Base-by-base conservation (phyloP, 1,139 yeast species). In the Wickerhamomyces sp. region DNA sequence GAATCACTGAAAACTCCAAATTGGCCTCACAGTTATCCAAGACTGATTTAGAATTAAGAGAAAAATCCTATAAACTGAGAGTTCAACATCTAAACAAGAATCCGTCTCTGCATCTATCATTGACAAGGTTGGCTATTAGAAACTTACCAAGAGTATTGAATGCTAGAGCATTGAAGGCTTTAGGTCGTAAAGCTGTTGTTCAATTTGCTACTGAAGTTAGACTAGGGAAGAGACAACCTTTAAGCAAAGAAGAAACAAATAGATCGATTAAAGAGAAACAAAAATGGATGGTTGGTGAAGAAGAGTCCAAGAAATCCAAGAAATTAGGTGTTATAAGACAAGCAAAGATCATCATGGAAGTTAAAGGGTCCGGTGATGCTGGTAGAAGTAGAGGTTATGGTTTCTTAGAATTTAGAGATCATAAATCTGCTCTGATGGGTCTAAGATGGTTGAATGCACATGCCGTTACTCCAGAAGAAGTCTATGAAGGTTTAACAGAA, bases 311-410 rank as follows among this genome's bases (percentile, higher is more conserved):
- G 57, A 84, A 79, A 54, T 80, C 85, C 50, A 84, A 84, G 61
- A 81, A 84, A 52, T 79, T 80, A 45, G 99, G 99, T 69, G 90
- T 93, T 39, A 95, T 93, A 7, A 84, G 81, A 62, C 99, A 93
- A 66, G 87, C 97, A 31, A 93, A 93, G 69, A 84, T 93, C 52
- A 86, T 93, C 50, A 85, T 81, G 75, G 99, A 93, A 68, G 86
- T 88, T 41, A 91, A 91, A 63, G 95, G 90, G 2, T 75, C 94
- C 13, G 95, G 95, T 30, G 88, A 85, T 37, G 67, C 77, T 32
- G 99, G 98, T 45, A 79, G 99, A 68, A 84, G 94, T 63, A 82
- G 98, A 71, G 99, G 99, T 50, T 93, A 91, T 59, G 99, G 99
- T 52, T 91, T 93, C 72, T 69, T 93, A 45, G 99, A 94, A 67